Evolutionary conservation across 495 filamentous ascomycete species (phyloP).

Genomic region (Astrothelium macrocarpum): DNA sequence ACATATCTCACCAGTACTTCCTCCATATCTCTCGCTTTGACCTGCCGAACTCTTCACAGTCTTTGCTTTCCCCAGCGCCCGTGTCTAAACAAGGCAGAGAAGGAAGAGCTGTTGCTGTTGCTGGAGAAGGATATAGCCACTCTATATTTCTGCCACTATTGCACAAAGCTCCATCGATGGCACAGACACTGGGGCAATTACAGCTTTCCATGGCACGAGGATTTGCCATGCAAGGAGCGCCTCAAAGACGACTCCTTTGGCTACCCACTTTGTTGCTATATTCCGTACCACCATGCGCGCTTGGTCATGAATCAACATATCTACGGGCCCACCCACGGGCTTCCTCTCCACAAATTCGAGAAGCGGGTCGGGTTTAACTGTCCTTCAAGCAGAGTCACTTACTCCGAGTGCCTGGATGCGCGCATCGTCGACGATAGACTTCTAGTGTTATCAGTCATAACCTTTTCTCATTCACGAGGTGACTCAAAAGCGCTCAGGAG

Average conservation of each 20-base stretch:
- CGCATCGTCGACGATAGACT: constrained; percentile 12
- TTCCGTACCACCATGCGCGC: constrained; percentile 14
- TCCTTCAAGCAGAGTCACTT: constrained; percentile 5
- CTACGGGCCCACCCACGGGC: constrained; percentile 12
- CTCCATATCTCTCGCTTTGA: constrained; percentile 13
- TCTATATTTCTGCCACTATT: constrained; percentile 14
- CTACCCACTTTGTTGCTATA: neutral
- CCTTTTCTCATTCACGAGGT: constrained; percentile 11
- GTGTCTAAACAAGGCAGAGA: constrained; percentile 6
- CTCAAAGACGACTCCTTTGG: neutral
- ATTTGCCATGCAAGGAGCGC: neutral
- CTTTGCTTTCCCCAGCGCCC: constrained; percentile 14
- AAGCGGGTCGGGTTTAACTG: neutral
- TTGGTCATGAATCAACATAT: constrained; percentile 17
- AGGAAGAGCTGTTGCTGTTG: constrained; percentile 12
- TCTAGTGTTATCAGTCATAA: constrained; percentile 12
- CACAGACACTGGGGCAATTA: constrained; percentile 6
- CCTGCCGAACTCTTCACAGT: constrained; percentile 11
- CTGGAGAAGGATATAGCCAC: constrained; percentile 11
- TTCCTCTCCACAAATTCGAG: constrained; percentile 12
- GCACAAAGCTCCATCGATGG: constrained; percentile 14
- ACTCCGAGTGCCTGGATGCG: constrained; percentile 11
- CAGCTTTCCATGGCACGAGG: neutral
- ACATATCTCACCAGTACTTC: constrained; percentile 8
- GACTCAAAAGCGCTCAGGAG: constrained; percentile 9